Evolutionary conservation across 208 protist genomes (phyloP).

Genomic region (Porcisia hertigi): DNA sequence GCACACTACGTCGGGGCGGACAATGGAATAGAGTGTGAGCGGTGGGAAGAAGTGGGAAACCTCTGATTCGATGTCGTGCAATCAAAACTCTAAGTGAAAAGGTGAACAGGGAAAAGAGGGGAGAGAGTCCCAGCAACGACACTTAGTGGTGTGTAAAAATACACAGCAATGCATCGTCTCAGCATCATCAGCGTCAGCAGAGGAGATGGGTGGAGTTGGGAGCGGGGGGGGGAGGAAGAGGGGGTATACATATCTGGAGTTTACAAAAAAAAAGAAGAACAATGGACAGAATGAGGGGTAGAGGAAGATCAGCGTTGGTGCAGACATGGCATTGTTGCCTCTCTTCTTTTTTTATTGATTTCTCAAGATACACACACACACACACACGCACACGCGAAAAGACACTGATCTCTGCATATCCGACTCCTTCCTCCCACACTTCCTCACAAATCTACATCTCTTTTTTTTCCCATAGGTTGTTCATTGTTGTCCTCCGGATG

Average conservation of each 20-base stretch:
- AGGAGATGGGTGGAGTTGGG: background rate
- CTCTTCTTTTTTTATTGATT: no score
- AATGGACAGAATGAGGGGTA: no score
- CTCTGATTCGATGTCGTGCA: no score
- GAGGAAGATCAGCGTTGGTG: no score
- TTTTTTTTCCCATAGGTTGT: no score
- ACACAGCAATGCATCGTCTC: background rate
- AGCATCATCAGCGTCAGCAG: background rate
- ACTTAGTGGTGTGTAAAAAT: background rate
- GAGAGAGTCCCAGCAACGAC: background rate
- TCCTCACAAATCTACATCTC: no score
- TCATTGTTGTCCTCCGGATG: no score
- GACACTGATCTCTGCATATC: background rate
- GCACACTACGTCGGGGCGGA: background rate
- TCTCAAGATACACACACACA: background rate
- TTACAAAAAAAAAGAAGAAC: no score
- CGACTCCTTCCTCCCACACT: no score
- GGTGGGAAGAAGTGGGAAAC: background rate
- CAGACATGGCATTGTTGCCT: no score
- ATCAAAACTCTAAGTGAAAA: background rate
- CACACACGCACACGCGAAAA: background rate
- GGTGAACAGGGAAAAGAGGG: background rate
- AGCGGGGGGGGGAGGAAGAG: background rate
- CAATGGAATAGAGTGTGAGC: background rate
- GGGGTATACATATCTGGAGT: no score